Evolutionary conservation across 192 early-diverging fungal genomes (phyloP).

Genomic region (Mortierella antarctica): DNA sequence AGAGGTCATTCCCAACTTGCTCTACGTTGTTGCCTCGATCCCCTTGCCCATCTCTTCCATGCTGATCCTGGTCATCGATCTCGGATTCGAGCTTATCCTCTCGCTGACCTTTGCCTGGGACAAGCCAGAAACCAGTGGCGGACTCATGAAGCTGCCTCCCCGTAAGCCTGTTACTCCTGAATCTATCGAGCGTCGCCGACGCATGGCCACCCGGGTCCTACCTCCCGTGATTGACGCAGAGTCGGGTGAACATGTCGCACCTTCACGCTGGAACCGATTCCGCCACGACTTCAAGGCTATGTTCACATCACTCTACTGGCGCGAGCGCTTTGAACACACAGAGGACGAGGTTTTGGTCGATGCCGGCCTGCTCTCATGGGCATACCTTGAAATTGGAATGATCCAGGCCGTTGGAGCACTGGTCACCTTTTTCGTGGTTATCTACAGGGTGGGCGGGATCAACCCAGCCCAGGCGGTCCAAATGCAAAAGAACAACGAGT

Average conservation of each 20-base stretch:
- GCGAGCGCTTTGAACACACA: conserved; percentile 68
- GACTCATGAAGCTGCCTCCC: conserved; percentile 90
- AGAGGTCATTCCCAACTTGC: conserved; percentile 85
- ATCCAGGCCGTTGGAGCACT: conserved; percentile 81
- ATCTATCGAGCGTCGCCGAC: conserved; percentile 76
- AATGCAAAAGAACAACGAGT: conserved; percentile 71
- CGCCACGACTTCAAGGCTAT: conserved; percentile 48
- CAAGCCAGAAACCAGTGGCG: conserved; percentile 76
- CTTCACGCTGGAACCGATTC: conserved; percentile 36
- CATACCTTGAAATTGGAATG: conserved; percentile 88
- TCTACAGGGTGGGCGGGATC: conserved; percentile 69
- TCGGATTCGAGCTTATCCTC: conserved; percentile 91
- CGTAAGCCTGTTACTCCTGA: conserved; percentile 86
- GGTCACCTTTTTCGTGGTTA: conserved; percentile 82
- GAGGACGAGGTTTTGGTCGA: conserved; percentile 94
- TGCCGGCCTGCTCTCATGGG: conserved; percentile 77
- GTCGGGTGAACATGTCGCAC: conserved; percentile 58
- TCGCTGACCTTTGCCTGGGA: conserved; percentile 94
- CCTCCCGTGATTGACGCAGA: conserved; percentile 58
- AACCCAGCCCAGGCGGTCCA: conserved; percentile 68
- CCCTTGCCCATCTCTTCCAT: conserved; percentile 85
- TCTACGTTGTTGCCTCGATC: conserved; percentile 87
- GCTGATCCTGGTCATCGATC: conserved; percentile 89
- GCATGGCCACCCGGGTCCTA: conserved; percentile 57
- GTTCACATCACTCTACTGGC: conserved; percentile 68